Evolutionary conservation across 2,329 filamentous ascomycete genomes (phyloP).

Genomic region (Botryosphaeria agaves): DNA sequence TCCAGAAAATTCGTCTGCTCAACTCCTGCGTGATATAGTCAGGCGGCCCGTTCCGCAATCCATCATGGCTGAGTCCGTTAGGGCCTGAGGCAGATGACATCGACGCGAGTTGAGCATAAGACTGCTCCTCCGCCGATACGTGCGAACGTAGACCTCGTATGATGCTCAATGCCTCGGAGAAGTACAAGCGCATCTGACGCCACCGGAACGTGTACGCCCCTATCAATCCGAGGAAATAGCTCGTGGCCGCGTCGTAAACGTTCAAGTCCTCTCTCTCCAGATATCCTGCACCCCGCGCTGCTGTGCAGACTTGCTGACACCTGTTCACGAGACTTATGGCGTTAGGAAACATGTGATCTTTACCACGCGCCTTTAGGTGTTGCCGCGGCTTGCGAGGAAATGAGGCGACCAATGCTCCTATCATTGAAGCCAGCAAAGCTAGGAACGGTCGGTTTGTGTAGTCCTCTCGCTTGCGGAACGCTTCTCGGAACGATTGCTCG

Average conservation of each 20-base stretch:
- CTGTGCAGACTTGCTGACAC: slow-evolving; percentile 51
- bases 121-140: slow-evolving; percentile 34
- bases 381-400: slow-evolving; percentile 55
- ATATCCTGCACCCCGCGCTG: slow-evolving; percentile 44
- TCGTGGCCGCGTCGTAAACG: slow-evolving; percentile 50
- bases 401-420: slow-evolving; percentile 54
- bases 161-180: slow-evolving; percentile 55
- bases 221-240: slow-evolving; percentile 55
- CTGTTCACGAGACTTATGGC: slow-evolving; percentile 52
- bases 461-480: slow-evolving; percentile 50
- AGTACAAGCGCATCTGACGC: slow-evolving; percentile 50
- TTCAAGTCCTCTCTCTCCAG: slow-evolving; percentile 36
- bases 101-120: slow-evolving; percentile 19
- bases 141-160: slow-evolving; percentile 50
- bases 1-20: slow-evolving; percentile 57
- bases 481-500: slow-evolving; percentile 57
- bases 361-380: slow-evolving; percentile 50
- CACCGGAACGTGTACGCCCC: slow-evolving; percentile 51
- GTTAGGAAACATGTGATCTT: slow-evolving; percentile 47
- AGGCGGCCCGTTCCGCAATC: slow-evolving; percentile 17
- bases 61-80: slow-evolving; percentile 18
- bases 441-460: slow-evolving; percentile 49
- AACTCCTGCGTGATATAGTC: slow-evolving; percentile 35
- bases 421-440: slow-evolving; percentile 56
- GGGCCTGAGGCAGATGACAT: slow-evolving; percentile 18